phyloP scores from a whole-genome alignment of 768 basidiomycete genomes.

The Tylopilus intermedius region DNA sequence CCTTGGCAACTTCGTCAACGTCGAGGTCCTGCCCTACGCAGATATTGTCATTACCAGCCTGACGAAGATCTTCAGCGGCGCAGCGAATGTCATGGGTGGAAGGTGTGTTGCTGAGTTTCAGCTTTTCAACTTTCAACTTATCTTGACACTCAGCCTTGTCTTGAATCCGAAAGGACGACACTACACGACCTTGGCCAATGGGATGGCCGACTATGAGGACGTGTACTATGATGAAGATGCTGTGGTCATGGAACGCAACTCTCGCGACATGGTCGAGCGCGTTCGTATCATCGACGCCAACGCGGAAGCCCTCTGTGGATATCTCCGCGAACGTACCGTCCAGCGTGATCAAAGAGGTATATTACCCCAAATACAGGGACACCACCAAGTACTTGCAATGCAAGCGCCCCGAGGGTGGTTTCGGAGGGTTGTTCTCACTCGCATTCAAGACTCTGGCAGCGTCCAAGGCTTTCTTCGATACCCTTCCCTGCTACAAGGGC shows the following conservation, averaged over 20 bases:
- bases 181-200: slow-evolving; percentile 59
- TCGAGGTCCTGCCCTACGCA: slow-evolving; percentile 78
- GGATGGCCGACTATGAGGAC: slow-evolving; percentile 72
- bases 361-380: too few relatives aligned
- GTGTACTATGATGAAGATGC: slow-evolving; percentile 87
- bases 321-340: too few relatives aligned
- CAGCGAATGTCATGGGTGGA: slow-evolving; percentile 95
- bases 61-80: slow-evolving; percentile 95
- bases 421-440: too few relatives aligned
- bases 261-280: too few relatives aligned
- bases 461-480: too few relatives aligned
- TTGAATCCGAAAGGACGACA: slow-evolving; percentile 75
- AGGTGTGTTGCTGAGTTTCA: slow-evolving; percentile 49
- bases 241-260: slow-evolving; percentile 13
- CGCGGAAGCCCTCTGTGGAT: too few relatives aligned
- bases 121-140: background rate
- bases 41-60: slow-evolving; percentile 91
- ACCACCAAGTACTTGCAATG: too few relatives aligned
- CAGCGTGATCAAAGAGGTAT: too few relatives aligned
- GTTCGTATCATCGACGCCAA: too few relatives aligned
- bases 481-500: too few relatives aligned
- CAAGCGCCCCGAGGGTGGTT: too few relatives aligned
- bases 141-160: slow-evolving; percentile 58
- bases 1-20: slow-evolving; percentile 90
- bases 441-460: too few relatives aligned